Evolutionary conservation across 2,329 filamentous ascomycete genomes (phyloP).

Genomic region (Calonectria henricotiae): DNA sequence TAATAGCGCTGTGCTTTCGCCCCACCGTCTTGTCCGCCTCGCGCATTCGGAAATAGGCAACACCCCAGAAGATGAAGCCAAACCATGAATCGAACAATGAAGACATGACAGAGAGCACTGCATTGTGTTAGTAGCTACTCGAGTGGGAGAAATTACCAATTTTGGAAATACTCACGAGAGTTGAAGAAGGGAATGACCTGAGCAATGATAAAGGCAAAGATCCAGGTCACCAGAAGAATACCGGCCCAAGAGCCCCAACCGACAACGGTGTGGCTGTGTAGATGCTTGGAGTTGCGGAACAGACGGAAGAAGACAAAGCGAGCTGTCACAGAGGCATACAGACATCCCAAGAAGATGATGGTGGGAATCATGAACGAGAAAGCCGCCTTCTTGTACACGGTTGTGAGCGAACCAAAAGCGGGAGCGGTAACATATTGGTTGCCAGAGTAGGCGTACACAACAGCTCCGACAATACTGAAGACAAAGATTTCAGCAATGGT

Average conservation of each 20-base stretch:
- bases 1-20: slow-evolving; percentile 66
- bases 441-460: slow-evolving; percentile 91
- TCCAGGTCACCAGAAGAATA: slow-evolving; percentile 82
- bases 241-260: slow-evolving; percentile 86
- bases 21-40: slow-evolving; percentile 72
- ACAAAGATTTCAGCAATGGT: slow-evolving; percentile 91
- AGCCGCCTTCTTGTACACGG: slow-evolving; percentile 87
- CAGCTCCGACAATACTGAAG: slow-evolving; percentile 85
- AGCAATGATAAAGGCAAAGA: slow-evolving; percentile 92
- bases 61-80: slow-evolving; percentile 95
- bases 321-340: slow-evolving; percentile 92
- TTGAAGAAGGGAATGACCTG: slow-evolving; percentile 96
- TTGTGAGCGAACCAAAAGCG: slow-evolving; percentile 87
- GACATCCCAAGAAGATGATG: slow-evolving; percentile 90
- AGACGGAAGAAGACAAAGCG: slow-evolving; percentile 94
- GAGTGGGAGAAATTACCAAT: background rate
- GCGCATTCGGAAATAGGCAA: slow-evolving; percentile 85
- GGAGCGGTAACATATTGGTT: slow-evolving; percentile 91
- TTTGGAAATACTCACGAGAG: slow-evolving; percentile 68
- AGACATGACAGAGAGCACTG: slow-evolving; percentile 82
- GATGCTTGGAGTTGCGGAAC: slow-evolving; percentile 85
- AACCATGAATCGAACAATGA: slow-evolving; percentile 94
- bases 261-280: slow-evolving; percentile 84
- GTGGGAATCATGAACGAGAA: slow-evolving; percentile 98
- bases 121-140: slow-evolving; percentile 36